Evolutionary conservation across 2,329 filamentous ascomycete species (phyloP), one percentile per base, ranked within the genome.

Genomic region (Bipolaris gigantea): DNA sequence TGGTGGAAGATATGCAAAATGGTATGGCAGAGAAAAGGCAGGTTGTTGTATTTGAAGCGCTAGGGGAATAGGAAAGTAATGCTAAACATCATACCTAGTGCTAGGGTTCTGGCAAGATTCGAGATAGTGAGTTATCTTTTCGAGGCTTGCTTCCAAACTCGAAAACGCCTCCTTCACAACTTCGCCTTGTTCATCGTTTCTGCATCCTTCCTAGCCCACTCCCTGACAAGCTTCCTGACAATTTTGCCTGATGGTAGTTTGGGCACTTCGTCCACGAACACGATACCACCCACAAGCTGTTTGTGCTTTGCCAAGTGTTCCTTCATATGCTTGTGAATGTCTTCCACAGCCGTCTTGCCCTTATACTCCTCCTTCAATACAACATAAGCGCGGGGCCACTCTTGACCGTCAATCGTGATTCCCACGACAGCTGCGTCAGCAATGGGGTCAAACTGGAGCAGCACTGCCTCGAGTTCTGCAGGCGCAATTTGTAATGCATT

Each of bases 181-280:
- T 61, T 70, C 5, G 66, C 60, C 51, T 62, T 72, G 7, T 60
- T 59, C 47, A 75, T 64, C 36, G 60, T 67, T 44, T 73, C 62
- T 2, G 77, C 79, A 68, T 85, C 83, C 53, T 73, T 73, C 71
- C 82, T 83, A 6, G 82, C 79, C 82, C 81, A 84, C 39, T 84
- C 81, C 60, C 80, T 78, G 73, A 85, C 74, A 5, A 80, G 66
- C 61, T 83, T 83, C 44, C 82, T 74, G 66, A 81, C 76, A 46
- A 85, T 84, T 75, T 85, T 86, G 8, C 83, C 83, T 55, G 79
- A 81, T 11, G 80, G 78, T 41, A 83, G 70, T 66, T 83, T 84
- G 0, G 83, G 83, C 48, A 85, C 79, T 57, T 81, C 80, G 44
- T 83, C 79, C 6, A 85, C 76, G 55, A 85, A 84, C 23, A 77